Evolutionary conservation across 129 eudicot species (phyloP).

Genomic region (Chrysanthemum makinoi): DNA sequence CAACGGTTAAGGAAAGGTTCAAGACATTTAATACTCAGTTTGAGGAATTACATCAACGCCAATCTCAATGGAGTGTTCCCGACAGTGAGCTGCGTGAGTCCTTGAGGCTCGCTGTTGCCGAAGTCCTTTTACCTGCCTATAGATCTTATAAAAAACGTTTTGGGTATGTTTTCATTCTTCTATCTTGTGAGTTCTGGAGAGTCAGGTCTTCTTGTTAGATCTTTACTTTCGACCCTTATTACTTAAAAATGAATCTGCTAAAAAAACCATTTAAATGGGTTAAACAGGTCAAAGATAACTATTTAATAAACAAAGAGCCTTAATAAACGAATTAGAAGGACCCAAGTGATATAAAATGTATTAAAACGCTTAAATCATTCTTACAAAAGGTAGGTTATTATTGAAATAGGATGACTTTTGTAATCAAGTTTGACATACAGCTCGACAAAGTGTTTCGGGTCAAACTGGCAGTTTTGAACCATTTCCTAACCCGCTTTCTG

Average conservation of each 20-base stretch:
- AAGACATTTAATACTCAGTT: constrained; percentile 71
- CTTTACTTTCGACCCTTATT: too few relatives aligned
- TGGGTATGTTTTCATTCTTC: constrained; percentile 40
- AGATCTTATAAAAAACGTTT: constrained; percentile 69
- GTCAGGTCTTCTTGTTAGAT: background rate
- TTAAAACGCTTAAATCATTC: too few relatives aligned
- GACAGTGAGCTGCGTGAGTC: constrained; percentile 92
- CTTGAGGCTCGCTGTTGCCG: constrained; percentile 87
- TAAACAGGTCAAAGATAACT: background rate
- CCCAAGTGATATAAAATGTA: too few relatives aligned
- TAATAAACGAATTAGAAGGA: too few relatives aligned
- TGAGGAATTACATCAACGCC: constrained; percentile 89
- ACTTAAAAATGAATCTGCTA: too few relatives aligned
- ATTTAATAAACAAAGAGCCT: background rate
- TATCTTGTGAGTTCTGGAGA: background rate
- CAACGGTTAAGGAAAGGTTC: constrained; percentile 66
- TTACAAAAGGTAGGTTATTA: too few relatives aligned
- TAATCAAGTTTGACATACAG: too few relatives aligned
- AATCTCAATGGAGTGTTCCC: constrained; percentile 93
- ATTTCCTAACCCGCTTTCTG: background rate
- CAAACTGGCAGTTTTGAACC: background rate
- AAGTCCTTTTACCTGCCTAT: constrained; percentile 90
- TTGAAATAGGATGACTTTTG: too few relatives aligned
- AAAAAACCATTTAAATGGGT: too few relatives aligned
- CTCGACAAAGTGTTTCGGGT: background rate